A percentile compares a stretch with the other conserved stretches of the same genome.
phyloP scores from a whole-genome alignment of 2,329 filamentous ascomycete genomes.

The Penicillium griseofulvum region DNA sequence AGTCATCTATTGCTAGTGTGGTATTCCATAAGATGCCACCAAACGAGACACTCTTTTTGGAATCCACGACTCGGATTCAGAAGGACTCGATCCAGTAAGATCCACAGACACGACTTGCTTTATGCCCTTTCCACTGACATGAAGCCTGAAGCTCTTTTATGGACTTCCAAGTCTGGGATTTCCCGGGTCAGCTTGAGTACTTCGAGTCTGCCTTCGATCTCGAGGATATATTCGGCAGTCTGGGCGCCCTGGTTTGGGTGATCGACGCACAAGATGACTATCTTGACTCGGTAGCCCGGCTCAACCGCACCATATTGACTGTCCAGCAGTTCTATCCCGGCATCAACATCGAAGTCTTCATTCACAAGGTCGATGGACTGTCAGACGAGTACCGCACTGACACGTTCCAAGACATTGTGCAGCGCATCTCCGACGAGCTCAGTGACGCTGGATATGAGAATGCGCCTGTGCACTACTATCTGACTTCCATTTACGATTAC shows the following conservation, averaged over 20 bases:
- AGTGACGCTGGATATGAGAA: slow-evolving; percentile 92
- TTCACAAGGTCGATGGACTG: slow-evolving; percentile 97
- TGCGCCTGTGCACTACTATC: slow-evolving; percentile 88
- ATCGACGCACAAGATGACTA: slow-evolving; percentile 99
- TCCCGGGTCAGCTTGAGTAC: slow-evolving; percentile 92
- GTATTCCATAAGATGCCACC: slow-evolving; percentile 99
- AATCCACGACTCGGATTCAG: slow-evolving; percentile 90
- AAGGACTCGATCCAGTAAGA: slow-evolving; percentile 92
- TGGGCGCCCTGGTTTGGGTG: slow-evolving; percentile 95
- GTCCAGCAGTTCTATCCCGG: slow-evolving; percentile 85
- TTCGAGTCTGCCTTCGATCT: slow-evolving; percentile 86
- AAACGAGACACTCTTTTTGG: slow-evolving; percentile 91
- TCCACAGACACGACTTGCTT: background rate
- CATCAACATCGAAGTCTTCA: slow-evolving; percentile 97
- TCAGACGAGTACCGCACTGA: slow-evolving; percentile 96
- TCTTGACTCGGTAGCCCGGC: slow-evolving; percentile 79
- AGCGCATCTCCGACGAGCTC: slow-evolving; percentile 93
- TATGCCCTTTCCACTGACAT: background rate
- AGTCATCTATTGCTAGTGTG: slow-evolving; percentile 96
- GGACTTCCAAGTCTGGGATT: slow-evolving; percentile 98
- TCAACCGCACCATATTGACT: slow-evolving; percentile 85
- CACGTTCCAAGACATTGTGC: slow-evolving; percentile 93
- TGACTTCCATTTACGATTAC: slow-evolving; percentile 98
- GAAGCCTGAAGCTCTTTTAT: slow-evolving; percentile 75
- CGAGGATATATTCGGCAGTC: slow-evolving; percentile 88